phyloP scores from a whole-genome alignment of 257 asterid species.

The Capsicum rhomboideum region DNA sequence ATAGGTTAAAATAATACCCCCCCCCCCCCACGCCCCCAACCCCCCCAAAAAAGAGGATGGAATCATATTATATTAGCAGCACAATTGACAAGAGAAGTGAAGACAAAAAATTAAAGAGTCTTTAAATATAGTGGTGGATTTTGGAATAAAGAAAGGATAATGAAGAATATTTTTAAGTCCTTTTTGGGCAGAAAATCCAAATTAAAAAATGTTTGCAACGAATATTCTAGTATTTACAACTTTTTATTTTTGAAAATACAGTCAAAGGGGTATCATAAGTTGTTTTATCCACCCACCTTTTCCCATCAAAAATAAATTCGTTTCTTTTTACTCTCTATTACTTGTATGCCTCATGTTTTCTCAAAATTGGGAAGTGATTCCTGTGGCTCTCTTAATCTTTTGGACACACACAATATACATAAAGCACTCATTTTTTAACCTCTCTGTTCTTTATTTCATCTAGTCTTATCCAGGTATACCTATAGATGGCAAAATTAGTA shows the following conservation, averaged over 20 bases:
- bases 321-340: neutral
- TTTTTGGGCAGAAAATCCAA: neutral
- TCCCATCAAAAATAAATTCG: neutral
- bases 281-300: neutral
- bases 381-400: too few species aligned
- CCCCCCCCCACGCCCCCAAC: too few species aligned
- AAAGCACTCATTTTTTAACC: too few species aligned
- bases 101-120: slow-evolving; percentile 37
- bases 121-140: slow-evolving; percentile 22
- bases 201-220: neutral
- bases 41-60: too few species aligned
- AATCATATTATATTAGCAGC: neutral
- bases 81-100: slow-evolving; percentile 11
- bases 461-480: too few species aligned
- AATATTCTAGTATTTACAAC: neutral
- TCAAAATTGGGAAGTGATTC: too few species aligned
- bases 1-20: neutral
- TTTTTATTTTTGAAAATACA: neutral
- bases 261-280: neutral
- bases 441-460: too few species aligned
- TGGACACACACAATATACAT: too few species aligned
- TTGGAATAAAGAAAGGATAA: slow-evolving; percentile 46
- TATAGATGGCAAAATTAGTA: too few species aligned
- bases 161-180: slow-evolving; percentile 36
- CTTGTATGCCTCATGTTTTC: too few species aligned